These are phyloP conservation scores for Rhododendron henanense DNA, from an alignment of 148 eudicot species.

Conservation along the genomic window DNA sequence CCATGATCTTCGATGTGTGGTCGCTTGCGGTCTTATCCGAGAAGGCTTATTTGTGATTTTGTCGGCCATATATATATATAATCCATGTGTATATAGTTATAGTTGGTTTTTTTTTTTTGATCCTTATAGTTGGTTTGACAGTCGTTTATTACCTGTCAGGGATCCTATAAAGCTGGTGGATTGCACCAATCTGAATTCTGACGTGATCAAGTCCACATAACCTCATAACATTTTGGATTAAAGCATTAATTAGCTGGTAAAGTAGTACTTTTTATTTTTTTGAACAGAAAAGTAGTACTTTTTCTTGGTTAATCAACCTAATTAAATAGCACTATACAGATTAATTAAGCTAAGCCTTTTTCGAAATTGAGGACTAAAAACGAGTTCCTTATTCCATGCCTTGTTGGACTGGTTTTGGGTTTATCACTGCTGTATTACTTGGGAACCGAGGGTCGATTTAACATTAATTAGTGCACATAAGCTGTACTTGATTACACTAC, in stretches of 20 bases:
- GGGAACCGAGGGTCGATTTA: background rate
- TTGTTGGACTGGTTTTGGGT: too few species aligned
- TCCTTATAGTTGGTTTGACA: background rate
- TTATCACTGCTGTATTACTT: background rate
- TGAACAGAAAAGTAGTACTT: background rate
- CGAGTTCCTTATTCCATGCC: too few species aligned
- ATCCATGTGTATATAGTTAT: background rate
- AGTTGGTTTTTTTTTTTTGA: too few species aligned
- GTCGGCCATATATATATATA: background rate
- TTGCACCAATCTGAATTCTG: background rate
- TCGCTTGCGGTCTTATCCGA: background rate
- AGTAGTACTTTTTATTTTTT: background rate
- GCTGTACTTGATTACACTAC: background rate
- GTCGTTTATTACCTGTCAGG: background rate
- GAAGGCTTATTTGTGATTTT: background rate
- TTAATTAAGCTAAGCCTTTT: constrained; percentile 4
- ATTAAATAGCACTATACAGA: background rate
- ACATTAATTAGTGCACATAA: background rate
- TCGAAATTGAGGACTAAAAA: background rate
- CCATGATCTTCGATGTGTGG: background rate
- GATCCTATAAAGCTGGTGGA: background rate
- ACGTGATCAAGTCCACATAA: background rate
- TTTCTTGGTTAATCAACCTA: background rate
- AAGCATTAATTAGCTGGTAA: background rate
- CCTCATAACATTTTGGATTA: background rate